Evolutionary conservation across 208 protist genomes (phyloP), one percentile per base, ranked within the genome.

Genomic region (Leishmania amazonensis): DNA sequence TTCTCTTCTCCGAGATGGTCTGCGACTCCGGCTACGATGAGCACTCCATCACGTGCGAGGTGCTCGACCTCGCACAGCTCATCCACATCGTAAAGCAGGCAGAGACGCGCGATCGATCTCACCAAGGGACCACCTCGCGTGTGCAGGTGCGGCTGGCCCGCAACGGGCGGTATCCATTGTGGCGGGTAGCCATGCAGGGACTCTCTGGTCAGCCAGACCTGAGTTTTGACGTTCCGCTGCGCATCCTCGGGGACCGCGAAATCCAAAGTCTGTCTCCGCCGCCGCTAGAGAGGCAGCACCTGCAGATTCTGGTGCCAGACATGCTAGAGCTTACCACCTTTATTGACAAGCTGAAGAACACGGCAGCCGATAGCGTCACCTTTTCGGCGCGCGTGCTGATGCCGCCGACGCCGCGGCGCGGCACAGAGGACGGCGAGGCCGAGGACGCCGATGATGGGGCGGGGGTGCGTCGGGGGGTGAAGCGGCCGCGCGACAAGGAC

Each of bases 161-260:
- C 15, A 84, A 79, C 9, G 87, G 85, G 0, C 68, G 76, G 45
- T 80, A 70, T 28, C 86, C 86, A 31, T 51, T 89, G 72, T 79
- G 81, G 75, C 80, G 81, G 64, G 78, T 85, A 28, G 77, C 82
- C 58, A 89, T 89, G 86, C 86, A 89, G 21, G 90, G 89, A 40
- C 84, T 78, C 24, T 21, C 83, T 0, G 86, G 88, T 2, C 85
- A 89, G 57, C 87, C 90, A 3, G 88, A 93, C 75, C 78, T 95
- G 60, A 91, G 90, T 58, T 94, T 95, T 79, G 91, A 96, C 70
- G 90, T 96, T n/a, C 91, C 91, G 15, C 83, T 97, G 35, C 89
- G 91, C 57, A 86, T 97, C 54, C 75, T 95, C 31, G 90, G 84
- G 17, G 89, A 89, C n/a, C 67, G 72, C 42, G 93, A 95, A 15